phyloP scores from a whole-genome alignment of 177 flowering plant genomes.

The Vitis hybrid region DNA sequence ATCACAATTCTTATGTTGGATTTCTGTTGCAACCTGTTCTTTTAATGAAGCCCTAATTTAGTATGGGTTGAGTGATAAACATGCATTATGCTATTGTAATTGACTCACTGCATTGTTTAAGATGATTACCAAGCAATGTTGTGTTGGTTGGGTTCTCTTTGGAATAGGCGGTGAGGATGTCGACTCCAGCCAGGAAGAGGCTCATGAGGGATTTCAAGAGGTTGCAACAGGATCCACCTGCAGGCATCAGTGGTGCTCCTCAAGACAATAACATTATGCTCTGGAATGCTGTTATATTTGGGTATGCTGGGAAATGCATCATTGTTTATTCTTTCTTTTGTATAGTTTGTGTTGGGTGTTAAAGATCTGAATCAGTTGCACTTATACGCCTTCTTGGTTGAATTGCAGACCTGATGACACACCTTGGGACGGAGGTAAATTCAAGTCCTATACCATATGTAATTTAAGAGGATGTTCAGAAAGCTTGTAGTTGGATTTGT shows the following conservation, averaged over 20 bases:
- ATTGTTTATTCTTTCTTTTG: background rate
- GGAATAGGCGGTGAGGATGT: constrained; percentile 46
- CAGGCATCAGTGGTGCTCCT: constrained; percentile 79
- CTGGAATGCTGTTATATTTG: constrained; percentile 89
- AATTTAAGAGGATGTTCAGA: no score
- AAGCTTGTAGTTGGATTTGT: no score
- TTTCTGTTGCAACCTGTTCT: no score
- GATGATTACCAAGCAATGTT: background rate
- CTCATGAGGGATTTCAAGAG: constrained; percentile 86
- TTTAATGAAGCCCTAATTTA: no score
- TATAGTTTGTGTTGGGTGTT: background rate
- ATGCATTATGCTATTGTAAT: background rate
- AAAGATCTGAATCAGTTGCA: background rate
- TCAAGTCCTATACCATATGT: background rate
- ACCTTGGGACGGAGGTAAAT: constrained; percentile 82
- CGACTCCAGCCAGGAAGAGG: constrained; percentile 76
- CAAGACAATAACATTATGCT: constrained; percentile 79
- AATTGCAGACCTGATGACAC: constrained; percentile 76
- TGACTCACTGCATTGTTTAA: no score
- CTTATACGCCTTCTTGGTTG: constrained; percentile 20
- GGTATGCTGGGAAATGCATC: constrained; percentile 38
- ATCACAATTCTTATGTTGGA: no score
- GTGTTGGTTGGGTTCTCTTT: constrained; percentile 2
- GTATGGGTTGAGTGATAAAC: no score
- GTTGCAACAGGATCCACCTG: constrained; percentile 79